Base-by-base conservation (phyloP, 2,329 filamentous ascomycete species). In the Golovinomyces cichoracearum region DNA sequence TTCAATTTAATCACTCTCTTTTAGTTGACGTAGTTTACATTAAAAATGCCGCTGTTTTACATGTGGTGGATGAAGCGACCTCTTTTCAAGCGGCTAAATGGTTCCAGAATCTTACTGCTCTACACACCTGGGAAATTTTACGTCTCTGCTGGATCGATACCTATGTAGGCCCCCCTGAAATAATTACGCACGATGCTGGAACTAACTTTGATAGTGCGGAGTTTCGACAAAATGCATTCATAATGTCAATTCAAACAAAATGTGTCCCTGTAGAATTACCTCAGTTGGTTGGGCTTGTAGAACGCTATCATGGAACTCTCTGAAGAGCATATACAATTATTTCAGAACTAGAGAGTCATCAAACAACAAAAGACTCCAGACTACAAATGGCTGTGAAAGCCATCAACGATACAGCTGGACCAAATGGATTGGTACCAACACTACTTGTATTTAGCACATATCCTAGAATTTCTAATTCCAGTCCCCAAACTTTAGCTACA, bases 81-180 rank as follows among this genome's bases (percentile, higher is more conserved):
- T 33, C 29, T 33, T 33, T 33, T 33, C 29, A 33, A 33, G 29
- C 29, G 29, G 29, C 29, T 15, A 33, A 15, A 15, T 33, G 29
- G 29, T 15, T 33, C 29, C 29, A 33, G 15, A 33, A 9, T 33
- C 19, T 40, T 3, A 26, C 19, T 22, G 29, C 40, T 10, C 21
- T 17, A n/a, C 19, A 48, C 33, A 45, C 22, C 4, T 50, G 47
- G 29, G 41, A 50, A 17, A 33, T 29, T 4, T 26, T 51, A 29
- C 19, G 48, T 3, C 19, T 27, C 1, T 51, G 44, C 35, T 49
- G 37, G 44, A 49, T 49, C 9, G 27, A 51, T 19, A 33, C 15
- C 9, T 15, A 33, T 15, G 15, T 15, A 9, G 29, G 29, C 15
- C 29, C 29, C 15, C 29, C 29, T 1, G 29, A 33, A 33, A 33